Conservation (phyloP, 2,329 filamentous ascomycete species). For the Acarospora socialis region DNA sequence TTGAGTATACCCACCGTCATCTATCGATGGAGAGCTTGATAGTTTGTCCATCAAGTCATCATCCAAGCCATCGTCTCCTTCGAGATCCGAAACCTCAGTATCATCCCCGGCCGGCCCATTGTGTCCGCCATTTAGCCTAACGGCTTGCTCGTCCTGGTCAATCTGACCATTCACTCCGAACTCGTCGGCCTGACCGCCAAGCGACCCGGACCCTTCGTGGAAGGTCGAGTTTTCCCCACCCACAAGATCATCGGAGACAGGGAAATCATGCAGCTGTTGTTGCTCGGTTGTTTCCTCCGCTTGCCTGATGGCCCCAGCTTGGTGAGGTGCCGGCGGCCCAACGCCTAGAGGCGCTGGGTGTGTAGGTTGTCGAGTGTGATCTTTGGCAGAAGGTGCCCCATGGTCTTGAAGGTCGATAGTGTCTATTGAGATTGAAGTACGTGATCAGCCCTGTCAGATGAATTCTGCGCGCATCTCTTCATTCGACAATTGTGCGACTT, state of each 20-base stretch:
- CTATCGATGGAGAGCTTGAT: slow-evolving; percentile 90
- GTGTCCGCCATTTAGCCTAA: too few relatives aligned
- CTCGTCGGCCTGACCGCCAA: too few relatives aligned
- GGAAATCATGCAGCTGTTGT: slow-evolving; percentile 21
- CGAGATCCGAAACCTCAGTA: slow-evolving; percentile 45
- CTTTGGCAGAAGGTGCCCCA: slow-evolving; percentile 67
- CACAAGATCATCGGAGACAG: too few relatives aligned
- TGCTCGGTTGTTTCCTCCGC: slow-evolving; percentile 59
- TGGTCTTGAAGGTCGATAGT: slow-evolving; percentile 89
- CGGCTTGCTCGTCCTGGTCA: slow-evolving; percentile 35
- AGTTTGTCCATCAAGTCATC: slow-evolving; percentile 98
- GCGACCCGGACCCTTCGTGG: too few relatives aligned
- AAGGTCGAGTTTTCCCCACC: too few relatives aligned
- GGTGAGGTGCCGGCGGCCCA: slow-evolving; percentile 57
- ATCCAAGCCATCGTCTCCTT: slow-evolving; percentile 57
- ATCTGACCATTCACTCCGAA: slow-evolving; percentile 44
- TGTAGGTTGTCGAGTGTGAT: slow-evolving; percentile 49
- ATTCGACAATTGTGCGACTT: slow-evolving; percentile 16
- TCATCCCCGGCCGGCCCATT: slow-evolving; percentile 29
- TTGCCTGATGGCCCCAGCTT: slow-evolving; percentile 70
- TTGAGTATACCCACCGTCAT: slow-evolving; percentile 66
- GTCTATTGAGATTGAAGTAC: slow-evolving; percentile 41
- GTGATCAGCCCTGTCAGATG: too few relatives aligned
- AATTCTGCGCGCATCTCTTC: too few relatives aligned
- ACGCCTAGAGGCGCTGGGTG: slow-evolving; percentile 37